Percentiles rank a stretch among this genome's conserved stretches.
phyloP scores from a whole-genome alignment of 2,329 filamentous ascomycete genomes.

The Harringtonia lauricola region DNA sequence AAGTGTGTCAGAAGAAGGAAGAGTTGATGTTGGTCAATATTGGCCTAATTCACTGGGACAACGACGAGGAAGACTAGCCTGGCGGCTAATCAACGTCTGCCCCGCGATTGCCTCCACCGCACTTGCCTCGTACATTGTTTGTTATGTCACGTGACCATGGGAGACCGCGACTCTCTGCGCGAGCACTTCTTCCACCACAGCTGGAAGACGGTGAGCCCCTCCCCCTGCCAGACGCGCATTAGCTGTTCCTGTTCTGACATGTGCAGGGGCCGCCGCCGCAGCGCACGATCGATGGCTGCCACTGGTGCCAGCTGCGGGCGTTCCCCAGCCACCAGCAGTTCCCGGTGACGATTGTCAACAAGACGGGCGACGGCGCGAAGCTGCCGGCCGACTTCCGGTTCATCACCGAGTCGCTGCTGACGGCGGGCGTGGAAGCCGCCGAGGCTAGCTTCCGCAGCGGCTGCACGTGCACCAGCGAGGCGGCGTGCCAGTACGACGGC shows the following conservation, averaged over 20 bases:
- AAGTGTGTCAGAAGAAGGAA: too few relatives aligned
- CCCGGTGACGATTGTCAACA: constrained; percentile 55
- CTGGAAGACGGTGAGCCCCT: constrained; percentile 9
- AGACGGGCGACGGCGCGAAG: constrained; percentile 37
- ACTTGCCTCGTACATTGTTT: too few relatives aligned
- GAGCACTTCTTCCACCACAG: constrained; percentile 12
- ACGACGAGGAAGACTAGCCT: too few relatives aligned
- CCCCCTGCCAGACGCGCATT: background rate
- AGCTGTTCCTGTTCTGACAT: too few relatives aligned
- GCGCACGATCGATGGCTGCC: constrained; percentile 29
- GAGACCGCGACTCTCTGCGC: constrained; percentile 3
- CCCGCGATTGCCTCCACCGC: too few relatives aligned
- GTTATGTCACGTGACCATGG: constrained; percentile 1
- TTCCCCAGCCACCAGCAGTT: constrained; percentile 36
- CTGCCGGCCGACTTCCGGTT: constrained; percentile 57
- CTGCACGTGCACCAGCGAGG: constrained; percentile 52
- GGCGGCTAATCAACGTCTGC: too few relatives aligned
- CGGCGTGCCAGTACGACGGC: constrained; percentile 53
- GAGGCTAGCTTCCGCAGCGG: constrained; percentile 55
- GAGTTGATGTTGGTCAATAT: too few relatives aligned
- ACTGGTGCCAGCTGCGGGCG: constrained; percentile 49
- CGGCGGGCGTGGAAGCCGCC: constrained; percentile 46
- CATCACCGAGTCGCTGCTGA: constrained; percentile 49
- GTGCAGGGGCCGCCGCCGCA: constrained; percentile 6
- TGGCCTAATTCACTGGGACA: too few relatives aligned